Conservation (phyloP, 2,329 filamentous ascomycete genomes). For the Nemania sp. region DNA sequence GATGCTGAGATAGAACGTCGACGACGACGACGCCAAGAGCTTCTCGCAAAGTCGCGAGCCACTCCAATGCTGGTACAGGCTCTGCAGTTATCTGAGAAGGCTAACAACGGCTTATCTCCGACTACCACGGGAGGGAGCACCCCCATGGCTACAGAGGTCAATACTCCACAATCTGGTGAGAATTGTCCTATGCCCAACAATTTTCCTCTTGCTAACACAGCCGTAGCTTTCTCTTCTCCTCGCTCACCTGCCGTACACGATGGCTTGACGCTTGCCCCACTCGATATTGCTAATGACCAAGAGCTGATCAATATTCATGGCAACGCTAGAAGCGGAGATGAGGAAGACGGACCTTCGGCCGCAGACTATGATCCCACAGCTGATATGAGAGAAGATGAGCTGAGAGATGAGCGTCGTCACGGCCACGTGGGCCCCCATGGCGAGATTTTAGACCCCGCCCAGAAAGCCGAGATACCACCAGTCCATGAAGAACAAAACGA, state of each 20-base stretch:
- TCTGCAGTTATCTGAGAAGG: constrained; percentile 64
- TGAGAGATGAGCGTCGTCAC: constrained; percentile 60
- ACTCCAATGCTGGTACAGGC: constrained; percentile 77
- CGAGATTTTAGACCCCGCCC: constrained; percentile 53
- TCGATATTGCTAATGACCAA: constrained; percentile 68
- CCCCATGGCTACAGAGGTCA: constrained; percentile 42
- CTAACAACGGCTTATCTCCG: constrained; percentile 58
- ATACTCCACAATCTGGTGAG: constrained; percentile 55
- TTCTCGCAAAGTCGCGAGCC: constrained; percentile 79
- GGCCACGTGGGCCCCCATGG: constrained; percentile 58
- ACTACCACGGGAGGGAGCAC: constrained; percentile 51
- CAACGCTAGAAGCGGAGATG: constrained; percentile 43
- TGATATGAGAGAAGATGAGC: constrained; percentile 74
- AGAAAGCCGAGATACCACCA: constrained; percentile 39
- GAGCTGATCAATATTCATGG: constrained; percentile 66
- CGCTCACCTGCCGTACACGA: constrained; percentile 52
- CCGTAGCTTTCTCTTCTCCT: constrained; percentile 40
- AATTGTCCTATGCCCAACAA: not conserved
- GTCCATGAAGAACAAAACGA: constrained; percentile 43
- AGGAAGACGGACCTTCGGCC: constrained; percentile 71
- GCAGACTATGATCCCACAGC: constrained; percentile 78
- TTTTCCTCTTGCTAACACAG: constrained; percentile 26
- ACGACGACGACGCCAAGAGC: constrained; percentile 80
- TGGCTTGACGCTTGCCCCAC: constrained; percentile 58
- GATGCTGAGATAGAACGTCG: constrained; percentile 83